Evolutionary conservation across 371 early-diverging fungal genomes (phyloP).

Genomic region (Batkoa obscura): DNA sequence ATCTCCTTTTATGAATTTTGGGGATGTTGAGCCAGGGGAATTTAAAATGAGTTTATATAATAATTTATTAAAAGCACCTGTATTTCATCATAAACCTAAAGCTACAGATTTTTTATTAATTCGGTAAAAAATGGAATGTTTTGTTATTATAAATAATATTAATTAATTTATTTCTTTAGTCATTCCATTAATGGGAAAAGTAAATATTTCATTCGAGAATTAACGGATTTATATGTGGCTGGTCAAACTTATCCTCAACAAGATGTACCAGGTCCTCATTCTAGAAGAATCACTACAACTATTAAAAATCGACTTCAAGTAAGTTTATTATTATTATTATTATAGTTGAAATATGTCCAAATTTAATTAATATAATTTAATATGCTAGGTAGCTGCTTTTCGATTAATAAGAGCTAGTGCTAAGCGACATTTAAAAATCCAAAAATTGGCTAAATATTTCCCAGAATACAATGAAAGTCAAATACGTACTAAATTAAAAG

Average conservation of each 20-base stretch:
- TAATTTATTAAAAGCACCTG: constrained; percentile 92
- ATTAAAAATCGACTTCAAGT: constrained; percentile 88
- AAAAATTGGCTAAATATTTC: constrained; percentile 52
- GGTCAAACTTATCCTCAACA: constrained; percentile 95
- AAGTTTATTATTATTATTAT: constrained; percentile 1
- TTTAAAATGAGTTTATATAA: constrained; percentile 77
- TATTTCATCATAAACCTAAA: constrained; percentile 65
- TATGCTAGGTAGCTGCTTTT: constrained; percentile 36
- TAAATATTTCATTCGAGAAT: constrained; percentile 67
- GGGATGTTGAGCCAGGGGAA: constrained; percentile 87
- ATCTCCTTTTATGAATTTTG: constrained; percentile 94
- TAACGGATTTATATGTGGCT: constrained; percentile 72
- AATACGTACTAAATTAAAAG: constrained; percentile 68
- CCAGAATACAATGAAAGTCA: constrained; percentile 71
- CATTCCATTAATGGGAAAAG: constrained; percentile 49
- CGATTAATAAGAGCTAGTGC: constrained; percentile 68
- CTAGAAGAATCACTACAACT: constrained; percentile 84
- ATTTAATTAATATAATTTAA: neutral
- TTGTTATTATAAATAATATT: neutral
- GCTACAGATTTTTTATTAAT: constrained; percentile 77
- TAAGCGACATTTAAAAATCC: constrained; percentile 48
- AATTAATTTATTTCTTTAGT: neutral
- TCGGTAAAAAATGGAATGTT: constrained; percentile 13
- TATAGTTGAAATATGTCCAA: no score
- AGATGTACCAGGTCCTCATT: constrained; percentile 96